Evolutionary conservation across 2,329 filamentous ascomycete genomes (phyloP).

Genomic region (Clarireedia paspali): DNA sequence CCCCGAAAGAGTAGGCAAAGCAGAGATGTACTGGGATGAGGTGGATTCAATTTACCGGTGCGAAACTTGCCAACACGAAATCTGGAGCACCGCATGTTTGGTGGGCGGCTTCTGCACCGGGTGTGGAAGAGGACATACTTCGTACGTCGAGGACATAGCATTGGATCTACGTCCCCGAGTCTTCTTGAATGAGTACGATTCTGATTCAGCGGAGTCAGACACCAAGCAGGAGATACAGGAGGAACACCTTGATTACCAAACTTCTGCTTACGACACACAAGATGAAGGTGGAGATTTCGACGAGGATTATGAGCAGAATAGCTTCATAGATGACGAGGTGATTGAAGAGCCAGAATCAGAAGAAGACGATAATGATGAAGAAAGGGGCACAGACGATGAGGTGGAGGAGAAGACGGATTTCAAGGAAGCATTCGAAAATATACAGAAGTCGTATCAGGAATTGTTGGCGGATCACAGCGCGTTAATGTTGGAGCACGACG

Average conservation of each 20-base stretch:
- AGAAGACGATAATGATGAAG: background rate
- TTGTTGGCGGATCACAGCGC: background rate
- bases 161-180: conserved; percentile 6
- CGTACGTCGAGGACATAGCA: conserved; percentile 15
- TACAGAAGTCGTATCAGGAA: background rate
- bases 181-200: conserved; percentile 3
- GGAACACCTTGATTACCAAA: conserved; percentile 20
- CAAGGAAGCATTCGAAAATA: conserved; percentile 11
- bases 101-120: conserved; percentile 16
- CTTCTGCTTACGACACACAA: conserved; percentile 26
- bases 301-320: conserved; percentile 23
- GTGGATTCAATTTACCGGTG: conserved; percentile 20
- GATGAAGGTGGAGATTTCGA: conserved; percentile 12
- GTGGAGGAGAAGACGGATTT: conserved; percentile 17
- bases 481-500: conserved; percentile 8
- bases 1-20: no score
- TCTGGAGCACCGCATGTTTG: conserved; percentile 8
- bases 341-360: conserved; percentile 8
- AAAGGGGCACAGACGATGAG: background rate
- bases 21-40: conserved; percentile 10
- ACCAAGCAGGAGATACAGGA: conserved; percentile 8
- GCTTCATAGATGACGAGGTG: conserved; percentile 21
- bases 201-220: conserved; percentile 5
- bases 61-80: conserved; percentile 19
- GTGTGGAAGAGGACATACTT: conserved; percentile 5